Conservation (phyloP, 352 stramenopile genomes). For the Globisporangium paddicum region DNA sequence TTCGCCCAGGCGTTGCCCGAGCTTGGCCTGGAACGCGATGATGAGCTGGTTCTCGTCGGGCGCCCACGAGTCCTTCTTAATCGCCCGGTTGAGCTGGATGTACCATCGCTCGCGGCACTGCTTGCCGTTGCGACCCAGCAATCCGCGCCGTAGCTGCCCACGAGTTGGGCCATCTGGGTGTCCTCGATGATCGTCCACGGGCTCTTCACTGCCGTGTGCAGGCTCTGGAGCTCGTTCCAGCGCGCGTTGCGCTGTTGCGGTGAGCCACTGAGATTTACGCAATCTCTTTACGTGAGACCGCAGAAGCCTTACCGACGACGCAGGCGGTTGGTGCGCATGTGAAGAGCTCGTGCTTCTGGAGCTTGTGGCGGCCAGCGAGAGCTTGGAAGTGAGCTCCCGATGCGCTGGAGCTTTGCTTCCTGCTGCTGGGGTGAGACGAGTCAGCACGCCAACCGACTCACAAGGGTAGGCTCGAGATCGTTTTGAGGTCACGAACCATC, state of each 20-base stretch:
- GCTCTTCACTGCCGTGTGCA: slow-evolving; percentile 19
- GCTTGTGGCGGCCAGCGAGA: background rate
- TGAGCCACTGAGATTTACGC: background rate
- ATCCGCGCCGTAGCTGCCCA: slow-evolving; percentile 30
- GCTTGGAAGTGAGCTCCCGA: background rate
- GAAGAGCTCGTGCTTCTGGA: background rate
- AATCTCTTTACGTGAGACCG: background rate
- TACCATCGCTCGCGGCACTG: slow-evolving; percentile 64
- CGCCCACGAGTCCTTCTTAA: slow-evolving; percentile 34
- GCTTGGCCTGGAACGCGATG: slow-evolving; percentile 20
- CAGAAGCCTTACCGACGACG: background rate
- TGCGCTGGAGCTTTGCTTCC: too few species aligned
- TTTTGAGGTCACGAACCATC: too few species aligned
- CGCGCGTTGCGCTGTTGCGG: slow-evolving; percentile 6
- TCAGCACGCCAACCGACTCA: too few species aligned
- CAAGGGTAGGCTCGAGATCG: too few species aligned
- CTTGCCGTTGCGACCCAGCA: slow-evolving; percentile 66
- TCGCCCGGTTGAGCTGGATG: slow-evolving; percentile 33
- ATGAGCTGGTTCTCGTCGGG: slow-evolving; percentile 31
- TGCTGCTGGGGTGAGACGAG: too few species aligned
- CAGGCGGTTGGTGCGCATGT: background rate
- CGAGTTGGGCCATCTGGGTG: slow-evolving; percentile 24
- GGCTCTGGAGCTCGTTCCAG: slow-evolving; percentile 38
- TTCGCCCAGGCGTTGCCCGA: slow-evolving; percentile 46
- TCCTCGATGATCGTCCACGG: slow-evolving; percentile 50